phyloP scores from a whole-genome alignment of 2,329 filamentous ascomycete genomes.

The Pyrenochaeta sp. region DNA sequence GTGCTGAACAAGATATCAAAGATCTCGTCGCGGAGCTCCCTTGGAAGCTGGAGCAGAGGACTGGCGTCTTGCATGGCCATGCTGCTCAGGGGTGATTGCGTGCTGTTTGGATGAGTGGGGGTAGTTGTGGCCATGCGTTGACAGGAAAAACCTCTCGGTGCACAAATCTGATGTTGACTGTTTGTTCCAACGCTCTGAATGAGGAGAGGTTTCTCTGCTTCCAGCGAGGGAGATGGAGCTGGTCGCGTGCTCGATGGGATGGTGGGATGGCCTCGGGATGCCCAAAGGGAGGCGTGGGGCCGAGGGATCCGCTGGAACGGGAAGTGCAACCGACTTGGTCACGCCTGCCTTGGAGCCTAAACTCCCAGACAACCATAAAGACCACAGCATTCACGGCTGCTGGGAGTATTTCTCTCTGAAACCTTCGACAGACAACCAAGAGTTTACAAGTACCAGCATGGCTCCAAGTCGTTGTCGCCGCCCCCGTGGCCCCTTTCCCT shows the following conservation, averaged over 20 bases:
- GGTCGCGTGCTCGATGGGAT: constrained; percentile 1
- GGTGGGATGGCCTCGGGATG: constrained; percentile 2
- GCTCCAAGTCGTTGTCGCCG: neutral
- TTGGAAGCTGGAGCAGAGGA: constrained; percentile 13
- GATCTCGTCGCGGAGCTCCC: constrained; percentile 21
- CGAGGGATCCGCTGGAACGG: neutral
- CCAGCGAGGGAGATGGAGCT: neutral
- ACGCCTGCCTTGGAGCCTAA: too few relatives aligned
- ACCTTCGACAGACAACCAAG: too few relatives aligned
- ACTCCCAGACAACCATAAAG: too few relatives aligned
- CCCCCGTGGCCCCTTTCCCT: constrained; percentile 2
- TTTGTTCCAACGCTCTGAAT: neutral
- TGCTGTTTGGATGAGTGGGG: neutral
- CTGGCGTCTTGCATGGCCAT: constrained; percentile 2
- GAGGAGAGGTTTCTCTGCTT: neutral
- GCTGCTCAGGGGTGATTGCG: neutral
- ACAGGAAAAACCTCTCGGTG: neutral
- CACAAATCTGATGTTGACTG: neutral
- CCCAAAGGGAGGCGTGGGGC: neutral
- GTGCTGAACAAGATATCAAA: constrained; percentile 19
- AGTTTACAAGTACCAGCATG: neutral
- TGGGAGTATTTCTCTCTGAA: too few relatives aligned
- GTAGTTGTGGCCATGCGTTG: neutral
- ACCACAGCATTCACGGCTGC: too few relatives aligned
- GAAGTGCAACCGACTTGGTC: neutral